Evolutionary conservation across 2,329 filamentous ascomycete species (phyloP), one percentile per base, ranked within the genome.

Genomic region (Phaeosphaeria sp.): DNA sequence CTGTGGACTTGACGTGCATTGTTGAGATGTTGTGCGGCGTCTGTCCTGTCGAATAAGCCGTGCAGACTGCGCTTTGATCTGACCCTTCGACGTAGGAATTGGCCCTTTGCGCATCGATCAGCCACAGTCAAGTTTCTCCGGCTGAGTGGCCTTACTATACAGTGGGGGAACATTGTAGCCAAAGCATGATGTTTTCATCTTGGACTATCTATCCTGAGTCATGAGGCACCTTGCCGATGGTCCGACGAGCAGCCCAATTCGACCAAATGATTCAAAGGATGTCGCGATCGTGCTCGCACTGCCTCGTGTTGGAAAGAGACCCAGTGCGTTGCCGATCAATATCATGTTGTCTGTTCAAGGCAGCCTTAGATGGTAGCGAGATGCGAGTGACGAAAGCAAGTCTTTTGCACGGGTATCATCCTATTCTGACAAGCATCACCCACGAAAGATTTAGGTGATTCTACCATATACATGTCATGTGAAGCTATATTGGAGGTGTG

Each of bases 1-100:
- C 25, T 48, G 24, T 47, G 44, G 44, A 47, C 30, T 36, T 15
- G 9, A 1, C 27, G 18, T 21, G 17, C 25, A 36, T 49, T 49
- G 46, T 49, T 49, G 46, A 49, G 46, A 21, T 36, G 27, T 49
- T 22, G 46, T 49, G 46, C 33, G 15, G 27, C n/a, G 47, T 40
- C 18, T 49, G 18, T 6, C 15, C 9, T 27, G 27, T 49, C 15
- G 27, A 22, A 39, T 49, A 49, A 49, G 47, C 47, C 22, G 47
- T 30, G 33, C 15, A 24, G 24, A 6, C n/a, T 25, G 18, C 45
- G 21, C 6, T 36, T 36, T 13, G 30, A 36, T 3, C 5, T 36
- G 3, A 13, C 11, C 11, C 8, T 36, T 36, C 30, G 6, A 6
- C 30, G 30, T 36, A 13, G 30, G 30, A 36, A 36, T 36, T 36